Conservation (phyloP, 1,284 basidiomycete species). For the Irpex sp. region DNA sequence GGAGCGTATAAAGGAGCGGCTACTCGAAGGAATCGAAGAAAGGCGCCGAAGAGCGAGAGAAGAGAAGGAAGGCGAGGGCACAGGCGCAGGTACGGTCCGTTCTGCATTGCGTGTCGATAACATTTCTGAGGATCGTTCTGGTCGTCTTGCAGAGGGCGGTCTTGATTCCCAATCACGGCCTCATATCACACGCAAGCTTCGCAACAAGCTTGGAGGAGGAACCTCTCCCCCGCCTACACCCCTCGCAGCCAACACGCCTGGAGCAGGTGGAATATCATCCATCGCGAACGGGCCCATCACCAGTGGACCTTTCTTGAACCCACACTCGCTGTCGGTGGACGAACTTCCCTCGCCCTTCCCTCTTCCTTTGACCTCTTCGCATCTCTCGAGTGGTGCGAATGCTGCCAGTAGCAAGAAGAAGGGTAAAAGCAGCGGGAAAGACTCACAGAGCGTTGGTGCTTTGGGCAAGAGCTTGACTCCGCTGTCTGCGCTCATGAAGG, state of each 20-base stretch:
- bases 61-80: conserved; percentile 79
- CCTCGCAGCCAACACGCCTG: conserved; percentile 31
- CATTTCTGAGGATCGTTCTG: background rate
- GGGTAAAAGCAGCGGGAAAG: conserved; percentile 56
- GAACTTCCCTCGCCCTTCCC: conserved; percentile 82
- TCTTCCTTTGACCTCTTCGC: conserved; percentile 56
- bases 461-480: conserved; percentile 59
- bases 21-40: conserved; percentile 82
- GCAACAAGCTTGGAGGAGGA: conserved; percentile 59
- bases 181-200: conserved; percentile 76
- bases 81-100: conserved; percentile 47
- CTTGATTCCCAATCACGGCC: conserved; percentile 71
- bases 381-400: conserved; percentile 31
- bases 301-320: conserved; percentile 66
- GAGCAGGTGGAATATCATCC: conserved; percentile 31
- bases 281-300: conserved; percentile 52
- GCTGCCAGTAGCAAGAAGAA: conserved; percentile 41
- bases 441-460: conserved; percentile 46
- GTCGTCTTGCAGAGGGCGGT: conserved; percentile 46
- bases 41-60: conserved; percentile 69
- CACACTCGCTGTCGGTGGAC: conserved; percentile 76
- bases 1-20: conserved; percentile 65
- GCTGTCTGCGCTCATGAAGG: conserved; percentile 52
- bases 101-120: conserved; percentile 6
- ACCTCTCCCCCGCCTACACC: conserved; percentile 64